These are phyloP conservation scores for Leishmania tropica DNA, from an alignment of 208 protist species.

Conservation along the genomic window DNA sequence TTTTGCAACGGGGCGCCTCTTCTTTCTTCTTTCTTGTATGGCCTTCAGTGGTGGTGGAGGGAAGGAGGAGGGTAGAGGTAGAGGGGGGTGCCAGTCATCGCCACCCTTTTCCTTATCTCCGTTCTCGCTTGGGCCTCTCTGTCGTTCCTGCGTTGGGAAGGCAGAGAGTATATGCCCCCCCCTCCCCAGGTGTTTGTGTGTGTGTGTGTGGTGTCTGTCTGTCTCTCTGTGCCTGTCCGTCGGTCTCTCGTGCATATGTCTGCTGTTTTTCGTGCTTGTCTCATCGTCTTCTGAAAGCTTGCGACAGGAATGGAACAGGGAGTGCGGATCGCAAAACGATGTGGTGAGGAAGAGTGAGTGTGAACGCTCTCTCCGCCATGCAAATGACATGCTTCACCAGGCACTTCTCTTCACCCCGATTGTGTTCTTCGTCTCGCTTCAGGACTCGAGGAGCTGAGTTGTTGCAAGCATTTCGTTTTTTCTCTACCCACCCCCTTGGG, in stretches of 20 bases:
- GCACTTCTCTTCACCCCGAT: not conserved
- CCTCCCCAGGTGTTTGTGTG: too few species aligned
- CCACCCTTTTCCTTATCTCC: not conserved
- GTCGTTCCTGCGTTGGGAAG: too few species aligned
- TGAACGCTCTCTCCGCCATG: not conserved
- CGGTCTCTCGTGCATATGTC: too few species aligned
- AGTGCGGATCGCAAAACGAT: not conserved
- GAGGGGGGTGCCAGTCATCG: not conserved
- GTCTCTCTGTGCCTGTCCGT: too few species aligned
- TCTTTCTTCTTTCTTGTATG: too few species aligned
- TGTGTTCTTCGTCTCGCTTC: not conserved
- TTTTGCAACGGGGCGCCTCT: too few species aligned
- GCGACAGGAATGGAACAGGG: not conserved
- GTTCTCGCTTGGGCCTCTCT: not conserved
- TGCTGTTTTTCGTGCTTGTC: too few species aligned
- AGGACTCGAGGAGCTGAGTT: constrained; percentile 1
- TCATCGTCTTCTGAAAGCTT: too few species aligned
- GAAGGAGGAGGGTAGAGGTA: not conserved
- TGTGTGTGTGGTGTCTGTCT: too few species aligned
- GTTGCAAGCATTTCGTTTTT: not conserved
- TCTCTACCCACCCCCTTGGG: not conserved
- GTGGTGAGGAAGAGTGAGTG: not conserved
- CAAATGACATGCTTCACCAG: not conserved
- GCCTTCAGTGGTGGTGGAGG: not conserved
- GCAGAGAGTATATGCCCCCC: too few species aligned